Percentiles rank a stretch among this genome's conserved stretches.
Evolutionary conservation across 1,284 basidiomycete genomes (phyloP).

Genomic region (Sporisorium scitamineum): DNA sequence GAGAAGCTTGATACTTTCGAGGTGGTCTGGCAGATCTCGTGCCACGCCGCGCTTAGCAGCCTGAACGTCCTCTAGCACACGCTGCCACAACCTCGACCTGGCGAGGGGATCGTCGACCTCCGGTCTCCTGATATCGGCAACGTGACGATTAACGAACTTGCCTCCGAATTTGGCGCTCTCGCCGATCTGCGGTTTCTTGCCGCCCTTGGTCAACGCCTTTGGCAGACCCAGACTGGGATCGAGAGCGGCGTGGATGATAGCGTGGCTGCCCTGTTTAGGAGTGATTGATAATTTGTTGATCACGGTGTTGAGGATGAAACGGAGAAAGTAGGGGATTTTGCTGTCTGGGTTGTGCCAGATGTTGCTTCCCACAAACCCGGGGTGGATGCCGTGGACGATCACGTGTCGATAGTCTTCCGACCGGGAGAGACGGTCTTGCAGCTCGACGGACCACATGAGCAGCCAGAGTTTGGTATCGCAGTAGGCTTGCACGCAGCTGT

Average conservation of each 20-base stretch:
- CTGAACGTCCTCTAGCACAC: conserved; percentile 46
- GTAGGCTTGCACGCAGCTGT: conserved; percentile 48
- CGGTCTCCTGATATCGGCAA: conserved; percentile 38
- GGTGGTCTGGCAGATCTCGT: conserved; percentile 36
- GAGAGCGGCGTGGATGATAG: conserved; percentile 50
- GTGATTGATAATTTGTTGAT: conserved; percentile 28
- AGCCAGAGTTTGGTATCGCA: conserved; percentile 58
- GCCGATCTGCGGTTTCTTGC: conserved; percentile 21
- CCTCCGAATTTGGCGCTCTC: conserved; percentile 49
- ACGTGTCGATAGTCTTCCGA: conserved; percentile 55
- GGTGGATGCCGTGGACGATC: conserved; percentile 58
- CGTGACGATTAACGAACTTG: conserved; percentile 53
- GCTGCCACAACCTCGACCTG: conserved; percentile 48
- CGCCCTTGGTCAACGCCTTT: neutral
- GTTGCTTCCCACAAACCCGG: conserved; percentile 52
- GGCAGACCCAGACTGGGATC: conserved; percentile 50
- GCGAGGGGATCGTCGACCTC: conserved; percentile 55
- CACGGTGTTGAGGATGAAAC: conserved; percentile 6
- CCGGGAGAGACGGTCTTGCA: conserved; percentile 52
- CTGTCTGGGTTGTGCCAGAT: conserved; percentile 52
- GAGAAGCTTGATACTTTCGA: conserved; percentile 28
- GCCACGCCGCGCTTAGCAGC: conserved; percentile 28
- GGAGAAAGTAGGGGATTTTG: neutral
- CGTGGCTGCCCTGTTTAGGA: conserved; percentile 46
- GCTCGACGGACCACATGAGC: conserved; percentile 60